A percentile compares a stretch with the other conserved stretches of the same genome.
phyloP scores from a whole-genome alignment of 805 yeast genomes.

The Torulaspora microellipsoides region DNA sequence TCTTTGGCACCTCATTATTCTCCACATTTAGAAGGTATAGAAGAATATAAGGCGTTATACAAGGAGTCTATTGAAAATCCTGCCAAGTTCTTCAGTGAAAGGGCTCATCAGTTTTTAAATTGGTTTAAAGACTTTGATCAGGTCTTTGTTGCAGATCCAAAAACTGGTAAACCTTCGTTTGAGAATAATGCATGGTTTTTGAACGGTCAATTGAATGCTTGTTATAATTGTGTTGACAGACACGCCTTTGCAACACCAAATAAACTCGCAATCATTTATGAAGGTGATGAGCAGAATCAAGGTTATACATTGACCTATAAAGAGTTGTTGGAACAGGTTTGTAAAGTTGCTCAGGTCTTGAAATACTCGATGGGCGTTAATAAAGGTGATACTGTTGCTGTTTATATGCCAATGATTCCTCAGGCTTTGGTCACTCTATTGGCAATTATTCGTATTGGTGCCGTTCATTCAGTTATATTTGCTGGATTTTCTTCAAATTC shows the following conservation, averaged over 20 bases:
- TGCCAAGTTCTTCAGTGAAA: slow-evolving; percentile 68
- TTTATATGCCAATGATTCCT: slow-evolving; percentile 82
- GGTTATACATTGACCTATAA: slow-evolving; percentile 62
- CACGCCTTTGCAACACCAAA: slow-evolving; percentile 69
- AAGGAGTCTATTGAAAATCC: slow-evolving; percentile 76
- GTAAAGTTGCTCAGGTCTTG: slow-evolving; percentile 66
- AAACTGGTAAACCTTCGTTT: slow-evolving; percentile 36
- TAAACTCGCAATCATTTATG: slow-evolving; percentile 71
- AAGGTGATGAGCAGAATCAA: slow-evolving; percentile 67
- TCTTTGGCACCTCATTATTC: slow-evolving; percentile 33
- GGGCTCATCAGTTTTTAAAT: slow-evolving; percentile 64
- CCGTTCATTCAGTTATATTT: slow-evolving; percentile 78
- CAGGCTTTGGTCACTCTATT: slow-evolving; percentile 71
- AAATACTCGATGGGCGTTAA: slow-evolving; percentile 55
- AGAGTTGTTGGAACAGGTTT: slow-evolving; percentile 65
- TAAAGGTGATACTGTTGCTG: slow-evolving; percentile 84
- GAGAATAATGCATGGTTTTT: slow-evolving; percentile 68
- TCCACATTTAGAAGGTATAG: slow-evolving; percentile 57
- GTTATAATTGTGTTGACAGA: slow-evolving; percentile 78
- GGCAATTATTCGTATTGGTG: slow-evolving; percentile 79
- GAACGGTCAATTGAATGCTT: slow-evolving; percentile 75
- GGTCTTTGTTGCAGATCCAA: slow-evolving; percentile 39
- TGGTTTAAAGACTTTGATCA: slow-evolving; percentile 78
- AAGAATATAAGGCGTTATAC: slow-evolving; percentile 67
- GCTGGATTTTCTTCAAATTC: slow-evolving; percentile 80